Base-by-base conservation (phyloP, 2,329 filamentous ascomycete species). In the Aspergillus intermedius region DNA sequence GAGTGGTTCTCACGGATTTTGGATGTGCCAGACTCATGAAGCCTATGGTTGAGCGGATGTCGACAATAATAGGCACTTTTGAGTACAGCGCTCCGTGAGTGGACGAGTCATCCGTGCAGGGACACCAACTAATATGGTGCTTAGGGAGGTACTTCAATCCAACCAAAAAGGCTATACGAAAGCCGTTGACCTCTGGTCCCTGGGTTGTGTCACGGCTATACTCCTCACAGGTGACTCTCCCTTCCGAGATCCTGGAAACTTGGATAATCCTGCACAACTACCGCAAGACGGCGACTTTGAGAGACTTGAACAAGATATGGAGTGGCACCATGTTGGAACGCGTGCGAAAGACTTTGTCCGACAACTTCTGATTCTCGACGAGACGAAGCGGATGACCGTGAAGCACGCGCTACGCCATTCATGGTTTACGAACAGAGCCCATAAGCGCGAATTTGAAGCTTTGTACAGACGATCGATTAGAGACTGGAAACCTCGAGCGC, bases 1-100 rank as follows among this genome's bases (percentile, higher is more conserved):
- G 81, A 19, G 68, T 83, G 6, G 71, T 84, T 1, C 67, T 84
- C 39, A 80, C 79, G 1, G 81, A 84, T 59, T 84, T 84, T 57
- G 81, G 81, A 7, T 75, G 76, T 54, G 75, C 80, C 2, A 73
- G 74, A 35, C 49, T 63, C 45, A 50, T 70, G 42, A 55, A 56
- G 15, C 55, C 51, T 22, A 58, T 37, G 28, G 42, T 50, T 13
- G 56, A 61, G 50, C 69, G 79, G 9, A 82, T 83, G 79, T 72
- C 72, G 19, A 75, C 77, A 1, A 48, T 74, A 3, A 73, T 77
- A 5, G 81, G 81, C 3, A 84, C 81, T 0, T 52, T 68, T 5
- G 78, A 80, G 51, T 84, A 79, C 49, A 71, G 70, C 49, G 81
- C 81, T 42, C 81, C 81, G 77, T 81, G 64, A 67, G 77, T 74